These are phyloP conservation scores for Cadophora sp. DNA, from an alignment of 2,329 filamentous ascomycete species.

Conservation along the genomic window DNA sequence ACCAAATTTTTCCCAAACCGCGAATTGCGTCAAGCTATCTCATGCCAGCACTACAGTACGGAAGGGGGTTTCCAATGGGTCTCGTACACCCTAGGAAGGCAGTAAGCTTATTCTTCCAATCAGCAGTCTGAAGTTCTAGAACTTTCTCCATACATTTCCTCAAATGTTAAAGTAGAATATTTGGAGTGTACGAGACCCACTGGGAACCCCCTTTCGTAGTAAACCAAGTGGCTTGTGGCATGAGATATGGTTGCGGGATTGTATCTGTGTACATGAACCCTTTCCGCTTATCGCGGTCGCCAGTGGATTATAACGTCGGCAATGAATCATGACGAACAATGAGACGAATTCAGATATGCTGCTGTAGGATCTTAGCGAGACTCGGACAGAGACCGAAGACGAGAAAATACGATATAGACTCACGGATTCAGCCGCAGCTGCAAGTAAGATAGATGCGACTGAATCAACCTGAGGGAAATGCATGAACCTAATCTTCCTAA, in stretches of 20 bases:
- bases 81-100: no score
- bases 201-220: no score
- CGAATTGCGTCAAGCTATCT: neutral
- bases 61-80: no score
- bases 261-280: neutral
- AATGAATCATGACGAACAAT: neutral
- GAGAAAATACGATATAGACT: neutral
- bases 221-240: neutral
- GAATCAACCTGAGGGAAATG: neutral
- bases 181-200: no score
- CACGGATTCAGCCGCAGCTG: neutral
- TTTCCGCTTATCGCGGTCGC: neutral
- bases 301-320: neutral
- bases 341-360: neutral
- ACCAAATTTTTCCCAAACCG: slow-evolving; percentile 11
- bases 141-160: no score
- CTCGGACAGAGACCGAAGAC: neutral
- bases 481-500: slow-evolving; percentile 12
- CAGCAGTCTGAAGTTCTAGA: no score
- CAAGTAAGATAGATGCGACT: neutral
- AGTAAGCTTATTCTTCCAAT: no score
- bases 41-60: slow-evolving; percentile 4
- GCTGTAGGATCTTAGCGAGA: neutral
- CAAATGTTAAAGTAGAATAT: no score
- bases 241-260: neutral